Evolutionary conservation across 257 asterid species (phyloP), one percentile per base, ranked within the genome.

Genomic region (Haberlea rhodopensis): DNA sequence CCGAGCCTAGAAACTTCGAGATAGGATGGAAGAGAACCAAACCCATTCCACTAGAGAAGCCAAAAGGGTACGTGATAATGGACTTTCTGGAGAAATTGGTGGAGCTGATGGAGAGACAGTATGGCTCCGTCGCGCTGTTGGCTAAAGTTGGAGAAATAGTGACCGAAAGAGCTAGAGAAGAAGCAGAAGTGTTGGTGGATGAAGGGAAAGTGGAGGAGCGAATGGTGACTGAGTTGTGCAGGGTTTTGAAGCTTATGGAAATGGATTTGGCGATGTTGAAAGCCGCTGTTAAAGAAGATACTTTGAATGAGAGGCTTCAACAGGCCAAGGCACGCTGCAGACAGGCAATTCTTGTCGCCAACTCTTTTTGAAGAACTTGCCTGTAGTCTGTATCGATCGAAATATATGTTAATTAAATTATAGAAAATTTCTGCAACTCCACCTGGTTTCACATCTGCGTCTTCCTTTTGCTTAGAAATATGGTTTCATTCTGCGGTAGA

Each of bases 271-370:
- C 91, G 1, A 87, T 90, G 97, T 82, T 87, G n/a, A 79, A 71
- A 76, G 97, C 89, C 66, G 85, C 97, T 1, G 91, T 84, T 8
- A 90, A 90, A 68, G 75, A 84, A 34, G 96, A 90, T 27, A 87
- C 96, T 1, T 19, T 90, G 68, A 81, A 69, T 40, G 81, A 85
- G 55, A 87, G 97, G 80, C 81, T 90, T 29, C 63, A 75, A 64
- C 90, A 85, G 73, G 97, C 95, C 1, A 90, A 80, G 75, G 97
- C 95, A 0, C 77, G 95, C 2, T 85, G 96, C 70, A 87, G 95
- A 66, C 97, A 90, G 77, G 96, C 97, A 1, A 87, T 90, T 77
- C 89, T 87, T 45, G 92, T 90, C 40, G 97, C 97, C 64, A 83
- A 75, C 65, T 85, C 96, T 0, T 81, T 89, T 67, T 85, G 59